phyloP scores from a whole-genome alignment of 2,329 filamentous ascomycete species.

The Keithomyces neogunnii region DNA sequence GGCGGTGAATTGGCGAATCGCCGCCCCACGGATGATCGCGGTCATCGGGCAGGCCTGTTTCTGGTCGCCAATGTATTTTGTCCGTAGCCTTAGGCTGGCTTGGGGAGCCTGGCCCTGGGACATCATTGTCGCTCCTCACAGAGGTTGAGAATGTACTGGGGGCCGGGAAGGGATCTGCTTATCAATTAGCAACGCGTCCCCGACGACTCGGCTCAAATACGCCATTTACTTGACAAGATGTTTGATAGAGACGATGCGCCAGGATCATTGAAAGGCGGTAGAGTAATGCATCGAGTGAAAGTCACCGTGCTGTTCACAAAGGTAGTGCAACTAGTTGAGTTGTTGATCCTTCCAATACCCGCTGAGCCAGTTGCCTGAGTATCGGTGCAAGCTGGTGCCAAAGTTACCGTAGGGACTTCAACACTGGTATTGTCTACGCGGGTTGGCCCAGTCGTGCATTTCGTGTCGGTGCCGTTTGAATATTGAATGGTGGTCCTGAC shows the following conservation, averaged over 20 bases:
- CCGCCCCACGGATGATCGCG: conserved; percentile 29
- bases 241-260: background rate
- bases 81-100: conserved; percentile 12
- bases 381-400: background rate
- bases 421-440: background rate
- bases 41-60: conserved; percentile 17
- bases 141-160: conserved; percentile 9
- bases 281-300: background rate
- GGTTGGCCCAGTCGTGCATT: background rate
- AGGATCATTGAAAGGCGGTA: background rate
- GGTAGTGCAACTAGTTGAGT: background rate
- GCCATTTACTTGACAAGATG: background rate
- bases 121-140: conserved; percentile 3
- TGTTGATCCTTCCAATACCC: background rate
- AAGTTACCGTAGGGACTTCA: background rate
- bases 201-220: background rate
- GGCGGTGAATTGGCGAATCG: conserved; percentile 25
- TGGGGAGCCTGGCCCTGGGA: background rate
- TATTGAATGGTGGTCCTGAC: background rate
- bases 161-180: background rate
- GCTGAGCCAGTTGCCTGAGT: background rate
- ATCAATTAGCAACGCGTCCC: background rate
- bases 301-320: background rate
- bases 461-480: background rate
- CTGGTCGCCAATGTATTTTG: background rate